These are phyloP conservation scores for Oryza australiensis DNA, from an alignment of 176 grass and related monocot species.

Conservation along the genomic window DNA sequence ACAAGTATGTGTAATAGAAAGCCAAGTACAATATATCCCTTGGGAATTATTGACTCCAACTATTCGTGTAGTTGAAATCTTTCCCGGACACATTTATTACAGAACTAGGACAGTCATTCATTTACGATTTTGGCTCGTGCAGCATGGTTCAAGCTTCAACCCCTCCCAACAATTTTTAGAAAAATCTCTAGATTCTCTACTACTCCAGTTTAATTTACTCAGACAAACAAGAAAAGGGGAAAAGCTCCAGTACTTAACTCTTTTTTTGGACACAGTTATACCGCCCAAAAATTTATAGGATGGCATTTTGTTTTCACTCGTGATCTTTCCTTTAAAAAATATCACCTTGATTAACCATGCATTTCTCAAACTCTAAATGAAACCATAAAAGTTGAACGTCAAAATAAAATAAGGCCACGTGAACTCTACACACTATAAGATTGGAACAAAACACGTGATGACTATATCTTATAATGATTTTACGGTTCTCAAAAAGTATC, in stretches of 20 bases:
- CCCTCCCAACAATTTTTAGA: neutral
- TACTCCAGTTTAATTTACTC: neutral
- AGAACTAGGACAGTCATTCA: neutral
- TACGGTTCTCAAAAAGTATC: rapidly evolving
- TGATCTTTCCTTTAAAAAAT: no score
- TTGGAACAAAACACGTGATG: no score
- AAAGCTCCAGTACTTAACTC: neutral
- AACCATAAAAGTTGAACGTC: neutral
- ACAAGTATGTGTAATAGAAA: neutral
- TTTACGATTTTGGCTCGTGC: neutral
- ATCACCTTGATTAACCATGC: neutral
- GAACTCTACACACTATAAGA: neutral
- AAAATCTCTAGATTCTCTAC: no score
- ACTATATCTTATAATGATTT: no score
- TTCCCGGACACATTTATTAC: constrained; percentile 5
- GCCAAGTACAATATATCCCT: constrained; percentile 21
- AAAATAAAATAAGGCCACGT: neutral
- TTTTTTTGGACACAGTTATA: no score
- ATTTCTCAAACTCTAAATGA: neutral
- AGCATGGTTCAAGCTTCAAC: neutral
- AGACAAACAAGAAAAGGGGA: neutral
- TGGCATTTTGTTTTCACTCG: neutral
- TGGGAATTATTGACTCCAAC: constrained; percentile 17
- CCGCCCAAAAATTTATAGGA: neutral
- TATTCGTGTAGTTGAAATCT: neutral